Conservation (phyloP, 1,139 yeast genomes). For the Pichia sp. region DNA sequence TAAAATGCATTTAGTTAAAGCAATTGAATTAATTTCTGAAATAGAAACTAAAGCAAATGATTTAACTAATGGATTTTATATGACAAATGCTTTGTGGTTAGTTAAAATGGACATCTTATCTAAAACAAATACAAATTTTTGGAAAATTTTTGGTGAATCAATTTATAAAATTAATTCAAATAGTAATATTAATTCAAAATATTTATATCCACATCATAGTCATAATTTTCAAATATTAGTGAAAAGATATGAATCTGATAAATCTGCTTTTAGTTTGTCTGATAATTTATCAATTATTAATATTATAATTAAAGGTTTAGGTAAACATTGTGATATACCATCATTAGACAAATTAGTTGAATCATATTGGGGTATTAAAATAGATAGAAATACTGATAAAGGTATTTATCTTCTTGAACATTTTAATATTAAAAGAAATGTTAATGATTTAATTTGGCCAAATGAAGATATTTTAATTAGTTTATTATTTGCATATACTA, state of each 20-base stretch:
- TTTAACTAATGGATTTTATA: slow-evolving; percentile 1
- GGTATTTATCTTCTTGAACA: slow-evolving; percentile 6
- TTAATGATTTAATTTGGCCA: slow-evolving; percentile 18
- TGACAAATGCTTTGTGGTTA: slow-evolving; percentile 25
- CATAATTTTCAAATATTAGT: slow-evolving; percentile 10
- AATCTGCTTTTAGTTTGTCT: slow-evolving; percentile 7
- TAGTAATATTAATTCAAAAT: slow-evolving; percentile 12
- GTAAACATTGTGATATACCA: slow-evolving; percentile 17
- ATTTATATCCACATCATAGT: slow-evolving; percentile 17
- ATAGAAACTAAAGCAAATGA: slow-evolving; percentile 15
- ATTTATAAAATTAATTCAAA: slow-evolving; percentile 15
- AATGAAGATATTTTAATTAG: slow-evolving; percentile 19
- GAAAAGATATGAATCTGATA: slow-evolving; percentile 9
- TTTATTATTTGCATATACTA: slow-evolving; percentile 24
- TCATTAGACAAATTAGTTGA: slow-evolving; percentile 21
- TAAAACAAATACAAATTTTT: slow-evolving; percentile 20
- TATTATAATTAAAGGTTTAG: slow-evolving; percentile 10
- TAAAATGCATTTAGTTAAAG: slow-evolving; percentile 15
- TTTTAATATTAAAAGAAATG: slow-evolving; percentile 8
- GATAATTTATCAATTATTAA: slow-evolving; percentile 6
- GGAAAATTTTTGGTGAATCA: slow-evolving; percentile 23
- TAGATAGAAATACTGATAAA: slow-evolving; percentile 3
- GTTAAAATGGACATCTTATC: slow-evolving; percentile 23
- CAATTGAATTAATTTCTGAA: slow-evolving; percentile 18
- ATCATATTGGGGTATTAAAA: slow-evolving; percentile 24